These are phyloP conservation scores for Harringtonia aguacate DNA, from an alignment of 2,329 filamentous ascomycete genomes.

Conservation along the genomic window DNA sequence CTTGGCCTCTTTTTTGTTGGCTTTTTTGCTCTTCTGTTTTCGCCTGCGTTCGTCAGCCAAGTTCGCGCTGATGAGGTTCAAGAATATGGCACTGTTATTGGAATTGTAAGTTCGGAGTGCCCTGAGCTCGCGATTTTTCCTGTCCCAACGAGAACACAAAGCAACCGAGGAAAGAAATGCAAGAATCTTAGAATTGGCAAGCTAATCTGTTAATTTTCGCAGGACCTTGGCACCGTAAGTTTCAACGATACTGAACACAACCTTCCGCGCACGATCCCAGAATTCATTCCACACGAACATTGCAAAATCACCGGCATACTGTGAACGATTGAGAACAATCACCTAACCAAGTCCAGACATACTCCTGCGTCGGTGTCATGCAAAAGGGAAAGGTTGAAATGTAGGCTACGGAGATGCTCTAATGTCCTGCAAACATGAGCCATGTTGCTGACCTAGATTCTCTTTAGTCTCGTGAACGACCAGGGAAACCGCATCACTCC, in stretches of 20 bases:
- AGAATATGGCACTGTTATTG: slow-evolving; percentile 80
- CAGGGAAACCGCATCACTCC: slow-evolving; percentile 92
- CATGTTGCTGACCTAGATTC: background rate
- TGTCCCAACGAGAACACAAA: no score
- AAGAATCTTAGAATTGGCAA: background rate
- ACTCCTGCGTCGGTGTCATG: slow-evolving; percentile 90
- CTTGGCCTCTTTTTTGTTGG: slow-evolving; percentile 79
- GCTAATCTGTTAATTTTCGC: slow-evolving; percentile 22
- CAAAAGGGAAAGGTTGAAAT: slow-evolving; percentile 92
- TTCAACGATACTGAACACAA: no score
- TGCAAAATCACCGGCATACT: no score
- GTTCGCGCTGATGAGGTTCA: slow-evolving; percentile 65
- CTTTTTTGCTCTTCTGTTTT: slow-evolving; percentile 84
- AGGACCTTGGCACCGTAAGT: slow-evolving; percentile 59
- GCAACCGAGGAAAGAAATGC: no score
- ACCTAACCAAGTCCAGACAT: slow-evolving; percentile 39
- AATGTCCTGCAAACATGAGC: no score
- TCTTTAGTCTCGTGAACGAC: slow-evolving; percentile 65
- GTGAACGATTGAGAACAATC: background rate
- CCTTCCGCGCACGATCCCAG: no score
- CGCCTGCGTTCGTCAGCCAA: slow-evolving; percentile 73
- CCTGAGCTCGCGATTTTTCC: background rate
- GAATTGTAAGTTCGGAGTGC: slow-evolving; percentile 47
- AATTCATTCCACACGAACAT: no score
- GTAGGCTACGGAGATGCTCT: slow-evolving; percentile 2